Conservation (phyloP, 371 early-diverging fungal genomes). For the Entomophthora muscae region DNA sequence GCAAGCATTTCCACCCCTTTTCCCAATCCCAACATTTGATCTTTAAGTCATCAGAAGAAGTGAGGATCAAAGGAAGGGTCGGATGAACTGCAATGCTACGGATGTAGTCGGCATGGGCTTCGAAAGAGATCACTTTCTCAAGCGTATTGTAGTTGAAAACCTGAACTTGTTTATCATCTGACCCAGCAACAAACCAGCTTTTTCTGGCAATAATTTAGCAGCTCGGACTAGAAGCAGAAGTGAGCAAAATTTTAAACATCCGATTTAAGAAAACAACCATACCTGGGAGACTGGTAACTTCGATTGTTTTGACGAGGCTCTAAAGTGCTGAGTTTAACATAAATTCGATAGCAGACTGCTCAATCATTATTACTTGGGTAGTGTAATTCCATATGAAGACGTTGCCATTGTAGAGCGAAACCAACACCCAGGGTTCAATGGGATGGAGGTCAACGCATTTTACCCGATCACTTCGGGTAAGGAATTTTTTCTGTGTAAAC, state of each 20-base stretch:
- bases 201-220: slow-evolving; percentile 93
- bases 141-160: slow-evolving; percentile 99
- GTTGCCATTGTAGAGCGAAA: slow-evolving; percentile 92
- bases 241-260: too few species aligned
- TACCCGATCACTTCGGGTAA: slow-evolving; percentile 87
- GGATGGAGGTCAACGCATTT: slow-evolving; percentile 98
- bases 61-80: slow-evolving; percentile 76
- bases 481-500: slow-evolving; percentile 42
- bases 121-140: slow-evolving; percentile 87
- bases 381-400: slow-evolving; percentile 98
- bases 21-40: slow-evolving; percentile 99
- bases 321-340: too few species aligned
- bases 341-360: too few species aligned
- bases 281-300: slow-evolving; percentile 80
- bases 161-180: slow-evolving; percentile 94
- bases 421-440: slow-evolving; percentile 96
- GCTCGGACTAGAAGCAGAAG: slow-evolving; percentile 78
- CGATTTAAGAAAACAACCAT: too few species aligned
- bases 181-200: slow-evolving; percentile 92
- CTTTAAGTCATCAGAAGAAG: slow-evolving; percentile 95
- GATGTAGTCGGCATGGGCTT: slow-evolving; percentile 98
- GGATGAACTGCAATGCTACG: slow-evolving; percentile 92
- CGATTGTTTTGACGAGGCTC: slow-evolving; percentile 90
- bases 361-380: slow-evolving; percentile 50
- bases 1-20: slow-evolving; percentile 89